Evolutionary conservation across 2,329 filamentous ascomycete genomes (phyloP), one percentile per base, ranked within the genome.

Genomic region (Xylaria sp.): DNA sequence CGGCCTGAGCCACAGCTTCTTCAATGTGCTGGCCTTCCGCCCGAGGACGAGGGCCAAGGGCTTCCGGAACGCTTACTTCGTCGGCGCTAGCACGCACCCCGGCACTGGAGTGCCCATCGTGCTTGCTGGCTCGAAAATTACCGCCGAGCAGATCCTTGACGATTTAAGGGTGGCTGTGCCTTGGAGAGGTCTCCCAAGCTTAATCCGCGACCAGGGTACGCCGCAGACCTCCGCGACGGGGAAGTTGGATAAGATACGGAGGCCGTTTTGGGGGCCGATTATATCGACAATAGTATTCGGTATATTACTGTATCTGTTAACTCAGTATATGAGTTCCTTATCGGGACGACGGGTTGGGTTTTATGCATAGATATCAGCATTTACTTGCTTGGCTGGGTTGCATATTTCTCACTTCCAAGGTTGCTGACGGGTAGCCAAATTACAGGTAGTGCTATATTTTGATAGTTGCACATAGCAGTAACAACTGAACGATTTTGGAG

Each of bases 41-140:
- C 90, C 90, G 0, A 82, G 83, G 48, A 91, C 88, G 0, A 81
- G 82, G 71, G 82, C 90, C 38, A 73, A 80, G 4, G 83, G 81
- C 5, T 80, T 90, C 20, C 72, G 80, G 13, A 81, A 82, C 2
- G 78, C 89, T 28, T 93, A 92, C 75, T 93, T 93, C 75, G 92
- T 93, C 0, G 91, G 91, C 40, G 91, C 91, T 1, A 91, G 88
- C 75, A 92, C 91, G 23, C 91, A 94, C 80, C 91, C 92, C 0
- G 92, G 92, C 1, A 93, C 91, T 0, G 91, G 91, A 0, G 91
- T 93, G 23, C 92, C 92, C 3, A 92, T 93, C 65, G 89, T 90
- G 31, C 80, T 93, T 10, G 90, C 90, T 0, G 91, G 91, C 0
- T 88, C 89, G 9, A 91, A 89, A 77, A 84, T 93, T 65, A 83